Conservation (phyloP, 495 filamentous ascomycete species). For the Tuber magnatum region DNA sequence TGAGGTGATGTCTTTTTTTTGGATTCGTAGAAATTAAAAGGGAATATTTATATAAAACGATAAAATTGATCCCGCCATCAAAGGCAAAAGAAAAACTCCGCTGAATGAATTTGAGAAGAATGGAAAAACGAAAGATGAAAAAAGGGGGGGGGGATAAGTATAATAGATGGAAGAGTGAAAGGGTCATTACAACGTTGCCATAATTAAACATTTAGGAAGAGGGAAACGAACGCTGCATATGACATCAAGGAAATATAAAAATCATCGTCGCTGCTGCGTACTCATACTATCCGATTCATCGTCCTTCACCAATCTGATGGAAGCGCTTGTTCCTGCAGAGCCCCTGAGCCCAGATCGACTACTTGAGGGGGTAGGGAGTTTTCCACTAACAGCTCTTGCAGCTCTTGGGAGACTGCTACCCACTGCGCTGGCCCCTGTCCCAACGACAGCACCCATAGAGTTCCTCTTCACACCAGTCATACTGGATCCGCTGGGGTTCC, state of each 20-base stretch:
- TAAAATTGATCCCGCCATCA: neutral
- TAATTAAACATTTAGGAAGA: neutral
- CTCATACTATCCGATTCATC: conserved; percentile 27
- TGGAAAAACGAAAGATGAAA: neutral
- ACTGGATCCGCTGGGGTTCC: conserved; percentile 21
- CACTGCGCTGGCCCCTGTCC: conserved; percentile 8
- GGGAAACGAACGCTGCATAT: conserved; percentile 3
- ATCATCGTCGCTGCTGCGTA: conserved; percentile 2
- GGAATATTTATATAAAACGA: conserved; percentile 8
- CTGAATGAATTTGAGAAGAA: conserved; percentile 1
- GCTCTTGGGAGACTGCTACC: conserved; percentile 31
- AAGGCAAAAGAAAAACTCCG: neutral
- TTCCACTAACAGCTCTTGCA: conserved; percentile 32
- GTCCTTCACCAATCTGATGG: conserved; percentile 34
- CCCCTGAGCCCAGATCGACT: conserved; percentile 32
- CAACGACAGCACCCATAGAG: conserved; percentile 20
- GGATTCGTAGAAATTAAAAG: conserved; percentile 1
- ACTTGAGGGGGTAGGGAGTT: conserved; percentile 28
- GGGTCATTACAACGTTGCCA: conserved; percentile 5
- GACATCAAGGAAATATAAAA: conserved; percentile 2
- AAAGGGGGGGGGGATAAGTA: neutral
- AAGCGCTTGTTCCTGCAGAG: conserved; percentile 30
- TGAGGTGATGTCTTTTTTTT: conserved; percentile 4
- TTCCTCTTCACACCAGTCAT: conserved; percentile 29
- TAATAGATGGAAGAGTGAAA: neutral